These are phyloP conservation scores for Turnera subulata DNA, from an alignment of 345 rosid species.

Conservation along the genomic window DNA sequence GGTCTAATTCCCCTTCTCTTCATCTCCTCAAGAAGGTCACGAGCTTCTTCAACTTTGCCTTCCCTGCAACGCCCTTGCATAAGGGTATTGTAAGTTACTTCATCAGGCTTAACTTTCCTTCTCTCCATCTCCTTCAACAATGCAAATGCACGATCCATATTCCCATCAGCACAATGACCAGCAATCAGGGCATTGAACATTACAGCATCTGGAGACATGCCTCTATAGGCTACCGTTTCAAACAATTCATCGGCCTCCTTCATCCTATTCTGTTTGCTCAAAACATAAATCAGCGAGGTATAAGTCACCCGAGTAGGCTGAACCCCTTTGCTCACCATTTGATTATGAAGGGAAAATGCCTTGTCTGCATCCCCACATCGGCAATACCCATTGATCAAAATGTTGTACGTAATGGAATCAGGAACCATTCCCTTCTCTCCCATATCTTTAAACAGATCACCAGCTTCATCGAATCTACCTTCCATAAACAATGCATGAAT, in stretches of 20 bases:
- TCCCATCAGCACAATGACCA: constrained; percentile 71
- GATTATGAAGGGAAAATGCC: constrained; percentile 63
- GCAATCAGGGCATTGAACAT: constrained; percentile 75
- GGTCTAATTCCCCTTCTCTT: constrained; percentile 77
- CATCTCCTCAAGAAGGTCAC: constrained; percentile 75
- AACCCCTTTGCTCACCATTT: constrained; percentile 60
- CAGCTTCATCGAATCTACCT: constrained; percentile 55
- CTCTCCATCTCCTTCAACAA: constrained; percentile 69
- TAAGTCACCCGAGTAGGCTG: constrained; percentile 68
- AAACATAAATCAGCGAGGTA: constrained; percentile 68
- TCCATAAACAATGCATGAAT: constrained; percentile 82
- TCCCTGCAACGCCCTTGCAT: constrained; percentile 80
- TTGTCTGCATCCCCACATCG: constrained; percentile 62
- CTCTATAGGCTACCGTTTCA: constrained; percentile 42
- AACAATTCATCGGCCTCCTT: constrained; percentile 72
- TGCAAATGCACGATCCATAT: constrained; percentile 57
- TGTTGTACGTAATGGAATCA: constrained; percentile 75
- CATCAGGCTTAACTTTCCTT: constrained; percentile 68
- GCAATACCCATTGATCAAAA: constrained; percentile 77
- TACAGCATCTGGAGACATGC: constrained; percentile 57
- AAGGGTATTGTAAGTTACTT: constrained; percentile 80
- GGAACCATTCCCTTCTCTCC: constrained; percentile 46
- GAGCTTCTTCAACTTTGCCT: constrained; percentile 87
- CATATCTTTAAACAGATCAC: constrained; percentile 60
- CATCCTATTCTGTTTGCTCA: constrained; percentile 59